Evolutionary conservation across 257 asterid species (phyloP).

Genomic region (Apocynum venetum): DNA sequence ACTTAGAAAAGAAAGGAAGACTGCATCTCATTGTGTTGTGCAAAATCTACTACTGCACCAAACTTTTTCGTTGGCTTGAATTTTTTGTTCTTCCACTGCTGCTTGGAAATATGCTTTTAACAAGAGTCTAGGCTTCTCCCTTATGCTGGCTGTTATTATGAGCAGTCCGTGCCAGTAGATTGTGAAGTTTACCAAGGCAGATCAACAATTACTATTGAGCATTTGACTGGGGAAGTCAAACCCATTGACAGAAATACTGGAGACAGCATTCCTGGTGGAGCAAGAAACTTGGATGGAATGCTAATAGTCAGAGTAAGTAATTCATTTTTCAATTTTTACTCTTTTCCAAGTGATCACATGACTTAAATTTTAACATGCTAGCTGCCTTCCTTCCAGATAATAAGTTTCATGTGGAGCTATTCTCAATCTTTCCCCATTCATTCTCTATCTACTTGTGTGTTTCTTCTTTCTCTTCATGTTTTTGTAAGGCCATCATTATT

Average conservation of each 20-base stretch:
- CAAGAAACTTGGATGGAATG: conserved; percentile 95
- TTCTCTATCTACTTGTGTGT: not conserved
- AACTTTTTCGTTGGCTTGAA: not conserved
- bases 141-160: conserved; percentile 27
- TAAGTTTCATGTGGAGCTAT: not conserved
- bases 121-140: conserved; percentile 18
- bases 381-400: not conserved
- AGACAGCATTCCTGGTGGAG: conserved; percentile 98
- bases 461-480: not conserved
- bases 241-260: conserved; percentile 75
- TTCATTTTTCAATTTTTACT: conserved; percentile 2
- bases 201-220: conserved; percentile 93
- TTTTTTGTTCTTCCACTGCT: conserved; percentile 14
- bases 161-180: conserved; percentile 98
- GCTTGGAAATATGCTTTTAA: conserved; percentile 1
- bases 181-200: conserved; percentile 87
- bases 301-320: conserved; percentile 81
- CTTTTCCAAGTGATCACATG: not conserved
- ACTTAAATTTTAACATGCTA: not conserved
- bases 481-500: not conserved
- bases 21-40: not conserved
- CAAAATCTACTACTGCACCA: not conserved
- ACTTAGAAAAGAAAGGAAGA: not conserved
- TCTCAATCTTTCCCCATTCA: not conserved
- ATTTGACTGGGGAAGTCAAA: conserved; percentile 91